Evolutionary conservation across 768 basidiomycete genomes (phyloP), one percentile per base, ranked within the genome.

Genomic region (Boletus sp.): DNA sequence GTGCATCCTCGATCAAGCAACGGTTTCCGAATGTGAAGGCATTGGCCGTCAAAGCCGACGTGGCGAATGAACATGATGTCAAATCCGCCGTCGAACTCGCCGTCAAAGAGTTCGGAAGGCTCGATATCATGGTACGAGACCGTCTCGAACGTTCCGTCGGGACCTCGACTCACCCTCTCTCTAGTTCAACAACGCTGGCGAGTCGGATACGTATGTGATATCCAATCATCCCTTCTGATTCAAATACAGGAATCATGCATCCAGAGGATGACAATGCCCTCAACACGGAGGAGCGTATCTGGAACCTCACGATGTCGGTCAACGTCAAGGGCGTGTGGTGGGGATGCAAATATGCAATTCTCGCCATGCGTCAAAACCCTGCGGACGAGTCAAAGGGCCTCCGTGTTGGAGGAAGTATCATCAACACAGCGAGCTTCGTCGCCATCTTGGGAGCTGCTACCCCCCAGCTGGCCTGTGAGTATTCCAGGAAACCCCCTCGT

Each of bases 291-390:
- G 97, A 99, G 73, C 83, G 80, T 47, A 93, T 98, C 72, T 99
- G 97, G 96, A 90, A 92, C 67, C 77, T 93, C 53, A 93, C 90
- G 2, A 90, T 90, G 87, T 82, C 87, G 58, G 85, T 98, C 77
- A 98, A 98, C 71, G 83, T 96, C 66, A 99, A 98, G 74, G 97
- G 97, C 48, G 97, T 98, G 55, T 98, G 96, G 97, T 99, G 88
- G 87, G 97, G 97, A 32, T 95, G 90, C 80, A 98, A 98, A 74
- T 87, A 98, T 66, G 97, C 96, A 6, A 95, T 99, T 67, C 77
- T 87, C 48, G 97, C 97, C 35, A 99, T 99, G 96, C 86, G 92
- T 56, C 73, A 91, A 57, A 99, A 99, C 73, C 83, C 91, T 11
- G 83, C 83, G 43, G 94, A 98, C 54, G 80, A 81, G 55, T 74